Evolutionary conservation across 1,139 yeast species (phyloP), one percentile per base, ranked within the genome.

Genomic region (Torulaspora globosa): DNA sequence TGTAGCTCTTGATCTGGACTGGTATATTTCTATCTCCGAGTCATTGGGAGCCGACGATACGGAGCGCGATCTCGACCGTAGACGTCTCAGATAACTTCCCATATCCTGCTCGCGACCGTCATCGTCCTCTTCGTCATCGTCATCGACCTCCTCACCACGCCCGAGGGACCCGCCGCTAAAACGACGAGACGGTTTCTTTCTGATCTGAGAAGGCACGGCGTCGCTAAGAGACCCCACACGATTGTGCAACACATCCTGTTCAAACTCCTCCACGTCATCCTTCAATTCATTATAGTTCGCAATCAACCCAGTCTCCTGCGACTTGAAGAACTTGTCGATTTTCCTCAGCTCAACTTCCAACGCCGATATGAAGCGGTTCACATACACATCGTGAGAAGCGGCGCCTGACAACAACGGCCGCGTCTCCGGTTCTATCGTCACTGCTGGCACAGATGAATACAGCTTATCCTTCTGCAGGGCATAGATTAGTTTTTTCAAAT

Each of bases 401-500:
- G 11, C 30, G 3, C 34, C 30, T 12, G 39, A 30, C 21, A 48
- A 35, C 24, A 48, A 33, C 15, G 51, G 51, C 21, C 31, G 45
- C 23, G 53, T 43, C 47, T 43, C 61, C 43, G 44, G 45, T 24
- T 49, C 51, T 16, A 36, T 30, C 14, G 32, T 11, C 23, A 35
- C 38, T 3, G 39, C 32, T 18, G 41, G 28, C 19, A 29, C 27
- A 2, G 39, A 16, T 16, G 48, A 27, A 21, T 64, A 60, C 41
- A 82, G 66, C 36, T 75, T 73, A 47, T 80, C 84, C 57, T 84
- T 72, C 59, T 82, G 88, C 39, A 82, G 68, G 21, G 80, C 74
- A 60, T 82, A 82, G 29, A 81, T 79, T 38, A 80, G 70, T 65
- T 82, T 82, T 63, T 82, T 82, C 53, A 82, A 67, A 37, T 83